These are phyloP conservation scores for Coelastrella sp. DNA, from an alignment of 139 green algal genomes.

Conservation along the genomic window DNA sequence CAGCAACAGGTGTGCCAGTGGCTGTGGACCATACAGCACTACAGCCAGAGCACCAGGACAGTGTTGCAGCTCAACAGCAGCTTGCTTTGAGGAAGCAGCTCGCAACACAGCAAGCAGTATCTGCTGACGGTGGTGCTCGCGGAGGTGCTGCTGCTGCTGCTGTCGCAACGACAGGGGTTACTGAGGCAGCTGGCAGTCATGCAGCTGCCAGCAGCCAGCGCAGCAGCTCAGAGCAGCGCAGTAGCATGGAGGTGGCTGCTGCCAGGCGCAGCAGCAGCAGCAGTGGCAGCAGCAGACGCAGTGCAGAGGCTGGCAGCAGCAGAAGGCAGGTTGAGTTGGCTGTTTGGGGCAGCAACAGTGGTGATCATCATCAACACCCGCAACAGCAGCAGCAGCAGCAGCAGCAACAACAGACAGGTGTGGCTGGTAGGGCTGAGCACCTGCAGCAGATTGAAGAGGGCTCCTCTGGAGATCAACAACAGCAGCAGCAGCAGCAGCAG, in stretches of 20 bases:
- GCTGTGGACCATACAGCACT: not conserved
- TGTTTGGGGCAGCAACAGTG: not conserved
- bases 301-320: not conserved
- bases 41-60: too few species aligned
- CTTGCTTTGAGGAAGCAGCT: not conserved
- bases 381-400: not conserved
- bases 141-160: not conserved
- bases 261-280: not conserved
- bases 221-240: not conserved
- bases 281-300: not conserved
- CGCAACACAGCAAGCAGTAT: not conserved
- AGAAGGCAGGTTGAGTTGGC: not conserved
- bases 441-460: not conserved
- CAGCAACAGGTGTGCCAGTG: not conserved
- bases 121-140: not conserved
- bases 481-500: conserved; percentile 30
- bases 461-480: not conserved
- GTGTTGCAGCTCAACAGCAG: not conserved
- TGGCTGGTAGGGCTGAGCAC: not conserved
- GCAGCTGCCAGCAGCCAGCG: not conserved
- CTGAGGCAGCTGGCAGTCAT: not conserved
- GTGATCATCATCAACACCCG: not conserved
- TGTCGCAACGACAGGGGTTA: not conserved
- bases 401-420: not conserved
- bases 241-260: not conserved